Conservation (phyloP, 1,284 basidiomycete species). For the Gymnopus androsaceus region DNA sequence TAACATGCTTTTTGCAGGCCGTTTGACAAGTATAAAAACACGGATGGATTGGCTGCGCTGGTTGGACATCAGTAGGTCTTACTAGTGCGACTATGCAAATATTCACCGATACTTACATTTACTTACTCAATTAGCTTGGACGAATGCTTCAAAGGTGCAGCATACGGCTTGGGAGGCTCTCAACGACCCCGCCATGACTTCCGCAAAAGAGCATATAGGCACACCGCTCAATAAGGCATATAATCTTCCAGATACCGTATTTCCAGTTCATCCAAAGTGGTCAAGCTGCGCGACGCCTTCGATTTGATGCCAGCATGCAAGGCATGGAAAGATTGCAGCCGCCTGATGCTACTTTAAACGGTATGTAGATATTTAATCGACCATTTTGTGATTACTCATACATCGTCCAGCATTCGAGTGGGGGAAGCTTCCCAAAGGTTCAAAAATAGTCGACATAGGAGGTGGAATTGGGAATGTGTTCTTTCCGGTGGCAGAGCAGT, state of each 20-base stretch:
- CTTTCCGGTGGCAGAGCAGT: conserved; percentile 20
- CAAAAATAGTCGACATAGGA: conserved; percentile 30
- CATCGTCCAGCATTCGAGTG: conserved; percentile 20
- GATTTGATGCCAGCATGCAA: conserved; percentile 17
- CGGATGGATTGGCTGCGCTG: conserved; percentile 23
- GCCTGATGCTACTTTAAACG: conserved; percentile 8
- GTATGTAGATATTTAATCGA: background rate
- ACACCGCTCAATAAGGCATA: conserved; percentile 21
- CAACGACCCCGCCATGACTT: conserved; percentile 20
- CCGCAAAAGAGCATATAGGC: conserved; percentile 16
- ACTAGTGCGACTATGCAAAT: conserved; percentile 13
- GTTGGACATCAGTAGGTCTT: conserved; percentile 21
- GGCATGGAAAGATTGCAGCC: conserved; percentile 13
- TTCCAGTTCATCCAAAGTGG: conserved; percentile 16
- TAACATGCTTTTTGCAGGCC: conserved; percentile 23
- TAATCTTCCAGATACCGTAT: conserved; percentile 10
- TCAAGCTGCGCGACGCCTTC: conserved; percentile 6
- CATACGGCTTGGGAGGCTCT: conserved; percentile 26
- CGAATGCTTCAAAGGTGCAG: conserved; percentile 28
- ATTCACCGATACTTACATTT: background rate
- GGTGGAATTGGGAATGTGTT: conserved; percentile 25
- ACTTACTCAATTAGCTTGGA: conserved; percentile 24
- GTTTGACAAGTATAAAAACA: conserved; percentile 22
- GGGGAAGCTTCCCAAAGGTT: conserved; percentile 17
- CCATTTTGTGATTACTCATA: background rate